phyloP scores from a whole-genome alignment of 768 basidiomycete species.

The Daedalea quercina region DNA sequence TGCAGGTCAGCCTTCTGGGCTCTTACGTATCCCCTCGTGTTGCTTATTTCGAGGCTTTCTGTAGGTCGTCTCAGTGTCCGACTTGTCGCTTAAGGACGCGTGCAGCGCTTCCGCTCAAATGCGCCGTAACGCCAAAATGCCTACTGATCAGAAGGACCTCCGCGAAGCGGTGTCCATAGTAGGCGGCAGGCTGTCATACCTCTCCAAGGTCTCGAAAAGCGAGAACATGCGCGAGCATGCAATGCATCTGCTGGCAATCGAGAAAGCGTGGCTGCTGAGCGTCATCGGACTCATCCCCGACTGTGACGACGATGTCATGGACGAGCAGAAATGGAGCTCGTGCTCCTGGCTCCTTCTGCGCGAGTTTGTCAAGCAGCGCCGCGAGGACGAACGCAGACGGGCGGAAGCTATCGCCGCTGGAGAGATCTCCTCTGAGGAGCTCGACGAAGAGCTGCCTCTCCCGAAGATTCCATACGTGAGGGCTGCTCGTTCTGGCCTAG shows the following conservation, averaged over 20 bases:
- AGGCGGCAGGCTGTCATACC: conserved; percentile 76
- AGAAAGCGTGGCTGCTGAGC: conserved; percentile 75
- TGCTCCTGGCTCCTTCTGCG: conserved; percentile 76
- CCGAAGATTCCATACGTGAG: conserved; percentile 60
- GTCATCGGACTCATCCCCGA: conserved; percentile 79
- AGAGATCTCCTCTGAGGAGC: conserved; percentile 26
- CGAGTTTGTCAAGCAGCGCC: conserved; percentile 60
- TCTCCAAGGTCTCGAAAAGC: conserved; percentile 59
- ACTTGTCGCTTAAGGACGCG: conserved; percentile 57
- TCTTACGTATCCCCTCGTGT: background rate
- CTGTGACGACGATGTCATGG: conserved; percentile 84
- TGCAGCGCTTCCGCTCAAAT: conserved; percentile 48
- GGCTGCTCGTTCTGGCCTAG: conserved; percentile 8
- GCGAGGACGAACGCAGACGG: conserved; percentile 40
- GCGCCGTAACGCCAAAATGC: conserved; percentile 34
- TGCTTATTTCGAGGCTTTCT: background rate
- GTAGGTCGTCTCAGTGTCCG: conserved; percentile 65
- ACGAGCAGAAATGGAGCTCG: conserved; percentile 84
- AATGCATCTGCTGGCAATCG: conserved; percentile 55
- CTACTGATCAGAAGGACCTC: conserved; percentile 30
- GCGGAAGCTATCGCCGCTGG: conserved; percentile 32
- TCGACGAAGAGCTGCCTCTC: conserved; percentile 44
- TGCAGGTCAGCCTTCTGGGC: conserved; percentile 51
- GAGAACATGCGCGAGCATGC: conserved; percentile 60
- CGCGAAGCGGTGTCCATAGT: conserved; percentile 50